Conservation (phyloP, 768 basidiomycete species). For the Boletus vermiculosoides region DNA sequence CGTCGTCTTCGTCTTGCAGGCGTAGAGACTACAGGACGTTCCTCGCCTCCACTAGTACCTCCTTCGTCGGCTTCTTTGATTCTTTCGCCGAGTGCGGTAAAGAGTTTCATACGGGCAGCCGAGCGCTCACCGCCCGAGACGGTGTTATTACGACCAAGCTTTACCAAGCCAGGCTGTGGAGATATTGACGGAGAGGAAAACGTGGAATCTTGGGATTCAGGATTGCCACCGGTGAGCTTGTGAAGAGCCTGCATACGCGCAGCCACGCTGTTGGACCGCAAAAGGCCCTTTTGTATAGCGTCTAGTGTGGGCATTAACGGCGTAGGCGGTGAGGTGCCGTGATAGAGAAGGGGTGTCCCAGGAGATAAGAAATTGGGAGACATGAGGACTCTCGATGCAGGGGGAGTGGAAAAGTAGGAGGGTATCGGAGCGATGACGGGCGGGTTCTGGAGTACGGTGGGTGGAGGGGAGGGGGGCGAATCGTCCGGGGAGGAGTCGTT, state of each 20-base stretch:
- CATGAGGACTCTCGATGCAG: conserved; percentile 38
- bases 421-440: conserved; percentile 52
- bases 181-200: conserved; percentile 52
- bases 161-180: conserved; percentile 45
- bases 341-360: conserved; percentile 57
- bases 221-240: conserved; percentile 74
- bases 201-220: conserved; percentile 54
- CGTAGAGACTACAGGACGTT: conserved; percentile 38
- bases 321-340: conserved; percentile 59
- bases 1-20: conserved; percentile 58
- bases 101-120: conserved; percentile 67
- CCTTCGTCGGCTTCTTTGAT: conserved; percentile 63
- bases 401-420: conserved; percentile 49
- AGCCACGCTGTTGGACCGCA: conserved; percentile 88
- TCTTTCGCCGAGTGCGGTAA: conserved; percentile 59
- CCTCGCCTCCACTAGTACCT: conserved; percentile 59
- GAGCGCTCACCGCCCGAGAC: conserved; percentile 78
- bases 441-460: conserved; percentile 25
- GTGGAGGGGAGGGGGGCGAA: conserved; percentile 33
- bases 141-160: conserved; percentile 71
- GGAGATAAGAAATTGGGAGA: conserved; percentile 52
- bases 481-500: conserved; percentile 75
- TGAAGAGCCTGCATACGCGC: conserved; percentile 78
- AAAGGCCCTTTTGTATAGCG: conserved; percentile 73
- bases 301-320: conserved; percentile 75